These are phyloP conservation scores for Candida wancherniae DNA, from an alignment of 805 yeast genomes.

Conservation along the genomic window DNA sequence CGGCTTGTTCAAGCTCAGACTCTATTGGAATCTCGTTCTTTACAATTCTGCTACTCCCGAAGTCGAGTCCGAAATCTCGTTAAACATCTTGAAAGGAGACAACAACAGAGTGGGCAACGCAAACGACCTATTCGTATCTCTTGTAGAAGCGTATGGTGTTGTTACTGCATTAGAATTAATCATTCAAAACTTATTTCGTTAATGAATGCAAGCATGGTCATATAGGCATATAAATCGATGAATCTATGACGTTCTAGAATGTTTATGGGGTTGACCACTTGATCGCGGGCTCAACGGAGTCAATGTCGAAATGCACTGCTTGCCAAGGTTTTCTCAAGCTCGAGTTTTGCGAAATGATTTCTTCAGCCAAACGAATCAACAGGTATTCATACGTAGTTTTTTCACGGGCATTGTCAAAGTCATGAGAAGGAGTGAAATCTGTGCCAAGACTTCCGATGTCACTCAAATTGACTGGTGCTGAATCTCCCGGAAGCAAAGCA, in stretches of 20 bases:
- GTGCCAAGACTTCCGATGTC: slow-evolving; percentile 17
- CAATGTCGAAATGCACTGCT: slow-evolving; percentile 25
- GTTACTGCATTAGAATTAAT: slow-evolving; percentile 21
- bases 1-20: slow-evolving; percentile 4
- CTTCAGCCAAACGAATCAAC: slow-evolving; percentile 23
- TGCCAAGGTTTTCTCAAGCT: slow-evolving; percentile 1
- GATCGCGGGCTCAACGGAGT: slow-evolving; percentile 12
- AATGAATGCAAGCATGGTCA: too few species aligned
- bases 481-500: slow-evolving; percentile 12
- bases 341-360: slow-evolving; percentile 11
- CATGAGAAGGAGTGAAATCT: slow-evolving; percentile 29
- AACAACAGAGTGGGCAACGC: slow-evolving; percentile 10
- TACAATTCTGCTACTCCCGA: slow-evolving; percentile 6
- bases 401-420: slow-evolving; percentile 31
- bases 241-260: too few species aligned
- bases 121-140: slow-evolving; percentile 16
- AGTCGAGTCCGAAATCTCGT: slow-evolving; percentile 5
- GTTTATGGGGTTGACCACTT: not conserved
- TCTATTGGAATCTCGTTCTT: slow-evolving; percentile 11
- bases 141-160: slow-evolving; percentile 24
- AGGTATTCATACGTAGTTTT: slow-evolving; percentile 23
- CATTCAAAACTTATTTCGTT: slow-evolving; percentile 18
- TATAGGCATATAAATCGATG: too few species aligned
- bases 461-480: slow-evolving; percentile 15
- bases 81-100: slow-evolving; percentile 6